These are phyloP conservation scores for Hericium erinaceus DNA, from an alignment of 768 basidiomycete genomes.

Conservation along the genomic window DNA sequence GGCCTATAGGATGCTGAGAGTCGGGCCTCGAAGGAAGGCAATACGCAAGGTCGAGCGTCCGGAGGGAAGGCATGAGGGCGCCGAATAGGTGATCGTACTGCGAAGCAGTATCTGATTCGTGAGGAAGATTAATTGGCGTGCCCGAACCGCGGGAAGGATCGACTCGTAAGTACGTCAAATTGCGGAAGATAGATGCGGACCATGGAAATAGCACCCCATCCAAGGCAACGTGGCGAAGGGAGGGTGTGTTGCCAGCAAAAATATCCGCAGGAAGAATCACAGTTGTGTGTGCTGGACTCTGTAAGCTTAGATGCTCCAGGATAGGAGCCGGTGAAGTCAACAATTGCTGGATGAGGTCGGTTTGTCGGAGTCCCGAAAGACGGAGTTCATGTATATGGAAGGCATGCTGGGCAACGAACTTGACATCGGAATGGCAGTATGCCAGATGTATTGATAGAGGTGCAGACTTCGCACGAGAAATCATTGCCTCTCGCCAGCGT, in stretches of 20 bases:
- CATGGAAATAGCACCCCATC: background rate
- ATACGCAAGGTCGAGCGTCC: background rate
- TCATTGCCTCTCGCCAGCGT: background rate
- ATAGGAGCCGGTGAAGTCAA: background rate
- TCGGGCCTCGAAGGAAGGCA: background rate
- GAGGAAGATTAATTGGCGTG: background rate
- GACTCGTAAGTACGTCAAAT: background rate
- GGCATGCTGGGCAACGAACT: background rate
- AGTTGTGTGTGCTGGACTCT: background rate
- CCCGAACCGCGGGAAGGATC: background rate
- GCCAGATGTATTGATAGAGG: background rate
- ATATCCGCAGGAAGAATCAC: background rate
- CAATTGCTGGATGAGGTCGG: background rate
- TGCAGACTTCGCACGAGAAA: background rate
- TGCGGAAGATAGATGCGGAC: background rate
- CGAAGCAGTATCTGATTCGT: background rate
- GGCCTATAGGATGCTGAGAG: background rate
- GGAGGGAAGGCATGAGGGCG: background rate
- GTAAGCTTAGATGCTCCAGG: background rate
- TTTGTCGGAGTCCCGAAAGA: background rate
- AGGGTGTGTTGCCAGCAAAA: background rate
- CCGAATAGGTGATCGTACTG: background rate
- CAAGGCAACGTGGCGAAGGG: background rate
- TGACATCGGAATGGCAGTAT: background rate
- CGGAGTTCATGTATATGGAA: background rate